A percentile compares a stretch with the other conserved stretches of the same genome.
These are phyloP conservation scores for Malbranchea zuffiana DNA, from an alignment of 2,329 filamentous ascomycete genomes.

Conservation along the genomic window DNA sequence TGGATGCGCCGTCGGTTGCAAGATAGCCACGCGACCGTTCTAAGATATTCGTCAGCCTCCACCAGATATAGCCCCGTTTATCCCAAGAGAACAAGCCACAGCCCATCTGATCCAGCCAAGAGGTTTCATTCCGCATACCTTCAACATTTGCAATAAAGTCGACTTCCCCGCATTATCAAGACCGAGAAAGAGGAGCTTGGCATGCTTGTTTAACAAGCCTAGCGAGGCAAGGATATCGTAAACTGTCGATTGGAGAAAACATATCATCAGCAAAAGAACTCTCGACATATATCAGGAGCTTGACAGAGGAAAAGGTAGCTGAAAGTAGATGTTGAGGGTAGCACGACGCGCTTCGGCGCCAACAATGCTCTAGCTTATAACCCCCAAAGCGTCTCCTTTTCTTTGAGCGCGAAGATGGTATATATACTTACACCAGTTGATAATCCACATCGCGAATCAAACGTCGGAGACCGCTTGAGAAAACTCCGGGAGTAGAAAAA, in stretches of 20 bases:
- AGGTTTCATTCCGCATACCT: constrained; percentile 48
- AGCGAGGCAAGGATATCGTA: constrained; percentile 82
- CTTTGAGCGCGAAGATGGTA: too few relatives aligned
- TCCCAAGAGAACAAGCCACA: background rate
- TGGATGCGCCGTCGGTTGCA: constrained; percentile 85
- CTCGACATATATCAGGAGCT: background rate
- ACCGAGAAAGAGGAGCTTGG: constrained; percentile 85
- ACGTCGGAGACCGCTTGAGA: too few relatives aligned
- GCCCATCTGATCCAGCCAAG: background rate
- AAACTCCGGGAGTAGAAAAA: background rate
- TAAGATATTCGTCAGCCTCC: constrained; percentile 25
- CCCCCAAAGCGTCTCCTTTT: too few relatives aligned
- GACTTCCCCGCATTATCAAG: constrained; percentile 94
- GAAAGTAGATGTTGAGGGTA: too few relatives aligned
- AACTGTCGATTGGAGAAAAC: constrained; percentile 44
- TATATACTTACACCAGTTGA: constrained; percentile 73
- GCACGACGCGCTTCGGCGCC: too few relatives aligned
- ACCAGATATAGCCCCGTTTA: too few relatives aligned
- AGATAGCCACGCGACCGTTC: constrained; percentile 87
- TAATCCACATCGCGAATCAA: constrained; percentile 75
- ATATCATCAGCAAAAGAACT: constrained; percentile 6
- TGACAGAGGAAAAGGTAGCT: background rate
- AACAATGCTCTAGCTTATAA: too few relatives aligned
- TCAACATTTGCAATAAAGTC: constrained; percentile 87
- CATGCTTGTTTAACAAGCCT: constrained; percentile 88